Base-by-base conservation (phyloP, 495 filamentous ascomycete genomes). In the Xylaria grammica region DNA sequence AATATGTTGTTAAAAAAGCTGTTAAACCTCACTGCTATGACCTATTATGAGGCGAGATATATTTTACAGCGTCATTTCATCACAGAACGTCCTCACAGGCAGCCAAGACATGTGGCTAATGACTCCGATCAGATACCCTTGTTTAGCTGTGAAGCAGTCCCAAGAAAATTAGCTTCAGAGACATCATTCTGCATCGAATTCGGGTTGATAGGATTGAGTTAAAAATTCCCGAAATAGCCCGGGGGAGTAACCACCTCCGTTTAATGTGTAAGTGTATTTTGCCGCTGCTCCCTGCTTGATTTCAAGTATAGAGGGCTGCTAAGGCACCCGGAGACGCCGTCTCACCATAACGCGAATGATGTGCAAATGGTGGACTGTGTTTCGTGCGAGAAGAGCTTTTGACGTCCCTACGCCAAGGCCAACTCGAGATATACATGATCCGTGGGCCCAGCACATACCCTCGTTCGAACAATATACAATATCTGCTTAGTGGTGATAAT, bases 251-350 rank as follows among this genome's bases (percentile, higher is more conserved):
- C 64, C 40, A 30, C 62, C 67, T 69, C 66, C 63, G 70, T 68
- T 70, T 67, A 72, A 70, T 73, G 63, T 71, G 66, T 62, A 19
- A 38, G 52, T 66, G 62, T 69, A 69, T 71, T 73, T 73, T 71
- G 60, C 71, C 68, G 68, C 68, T 58, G 46, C 65, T 62, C 63
- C 69, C 64, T 56, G 67, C 66, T 57, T 60, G 50, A 32, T 30
- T 52, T 54, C 48, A 54, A 29, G 29, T 27, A 53, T 20, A 34
- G 22, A 54, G 27, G 19, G 65, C 68, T 29, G 60, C 46, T 63
- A 67, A 62, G 56, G 67, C 57, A 67, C 64, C 61, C 34, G 48
- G 60, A 36, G 44, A 19, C 56, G 66, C 58, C 40, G 42, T 59
- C 32, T 65, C 52, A 49, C 65, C 60, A 63, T 68, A 70, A 68